A percentile compares a stretch with the other conserved stretches of the same genome.
Evolutionary conservation across 192 early-diverging fungal species (phyloP).

Genomic region (Phlyctochytrium bullatum): DNA sequence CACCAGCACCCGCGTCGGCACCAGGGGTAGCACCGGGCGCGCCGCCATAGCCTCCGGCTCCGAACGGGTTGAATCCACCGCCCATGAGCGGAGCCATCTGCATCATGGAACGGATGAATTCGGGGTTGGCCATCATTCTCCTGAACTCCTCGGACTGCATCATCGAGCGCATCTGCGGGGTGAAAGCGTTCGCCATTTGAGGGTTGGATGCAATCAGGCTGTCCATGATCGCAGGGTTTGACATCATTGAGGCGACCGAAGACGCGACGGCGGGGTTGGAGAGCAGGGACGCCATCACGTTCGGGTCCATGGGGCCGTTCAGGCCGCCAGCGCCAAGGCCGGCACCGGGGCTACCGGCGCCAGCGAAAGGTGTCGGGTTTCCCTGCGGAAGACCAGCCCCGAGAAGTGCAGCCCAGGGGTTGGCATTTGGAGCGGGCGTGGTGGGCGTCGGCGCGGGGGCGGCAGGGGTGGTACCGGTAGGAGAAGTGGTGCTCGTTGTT

Average conservation of each 20-base stretch:
- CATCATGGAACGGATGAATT: slow-evolving; percentile 70
- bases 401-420: slow-evolving; percentile 31
- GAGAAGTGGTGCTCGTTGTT: slow-evolving; percentile 31
- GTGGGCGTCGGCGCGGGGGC: slow-evolving; percentile 24
- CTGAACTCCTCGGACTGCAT: slow-evolving; percentile 60
- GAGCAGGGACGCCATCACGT: slow-evolving; percentile 62
- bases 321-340: slow-evolving; percentile 34
- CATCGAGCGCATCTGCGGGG: slow-evolving; percentile 83
- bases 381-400: slow-evolving; percentile 2
- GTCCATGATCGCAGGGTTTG: slow-evolving; percentile 85
- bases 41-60: neutral
- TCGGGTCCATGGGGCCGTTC: slow-evolving; percentile 34
- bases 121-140: slow-evolving; percentile 80
- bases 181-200: slow-evolving; percentile 68
- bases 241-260: slow-evolving; percentile 75
- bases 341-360: slow-evolving; percentile 16
- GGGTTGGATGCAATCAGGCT: slow-evolving; percentile 83
- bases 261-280: slow-evolving; percentile 81
- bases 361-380: slow-evolving; percentile 24
- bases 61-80: slow-evolving; percentile 40
- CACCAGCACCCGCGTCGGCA: slow-evolving; percentile 5
- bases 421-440: slow-evolving; percentile 20
- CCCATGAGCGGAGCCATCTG: slow-evolving; percentile 35
- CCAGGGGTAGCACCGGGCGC: slow-evolving; percentile 2
- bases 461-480: slow-evolving; percentile 32